A percentile compares a stretch with the other conserved stretches of the same genome.
Evolutionary conservation across 345 rosid genomes (phyloP).

Genomic region (Gossypium turneri): DNA sequence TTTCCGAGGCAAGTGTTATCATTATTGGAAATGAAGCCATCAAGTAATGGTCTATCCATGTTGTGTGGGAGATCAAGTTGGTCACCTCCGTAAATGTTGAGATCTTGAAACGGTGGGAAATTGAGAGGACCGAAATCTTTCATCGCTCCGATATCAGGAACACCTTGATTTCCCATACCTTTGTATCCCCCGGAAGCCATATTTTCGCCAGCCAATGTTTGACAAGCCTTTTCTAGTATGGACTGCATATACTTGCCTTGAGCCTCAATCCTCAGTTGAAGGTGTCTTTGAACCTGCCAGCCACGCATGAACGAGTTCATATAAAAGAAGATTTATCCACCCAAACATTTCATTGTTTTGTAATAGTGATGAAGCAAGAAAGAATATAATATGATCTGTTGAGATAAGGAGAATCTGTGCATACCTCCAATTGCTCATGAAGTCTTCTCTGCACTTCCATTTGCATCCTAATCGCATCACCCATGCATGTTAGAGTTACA

Average conservation of each 20-base stretch:
- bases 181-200: slow-evolving; percentile 50
- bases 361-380: background rate
- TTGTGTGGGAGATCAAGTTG: slow-evolving; percentile 53
- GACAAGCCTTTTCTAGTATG: slow-evolving; percentile 90
- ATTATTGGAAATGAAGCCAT: slow-evolving; percentile 41
- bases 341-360: too few relatives aligned
- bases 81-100: slow-evolving; percentile 69
- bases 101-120: slow-evolving; percentile 91
- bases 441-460: slow-evolving; percentile 99
- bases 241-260: slow-evolving; percentile 99
- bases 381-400: background rate
- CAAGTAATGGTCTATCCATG: slow-evolving; percentile 56
- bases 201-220: slow-evolving; percentile 79
- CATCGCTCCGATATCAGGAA: slow-evolving; percentile 34
- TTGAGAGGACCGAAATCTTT: slow-evolving; percentile 50
- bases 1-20: slow-evolving; percentile 55
- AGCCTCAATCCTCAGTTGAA: slow-evolving; percentile 96
- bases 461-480: slow-evolving; percentile 85
- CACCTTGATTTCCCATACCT: slow-evolving; percentile 46
- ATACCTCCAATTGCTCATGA: slow-evolving; percentile 96
- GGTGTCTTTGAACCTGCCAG: slow-evolving; percentile 98
- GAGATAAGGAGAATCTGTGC: background rate
- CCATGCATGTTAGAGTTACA: slow-evolving; percentile 46
- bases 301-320: slow-evolving; percentile 1
- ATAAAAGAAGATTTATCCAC: background rate